Conservation (phyloP, 1,139 yeast species). For the Pichia sp. region DNA sequence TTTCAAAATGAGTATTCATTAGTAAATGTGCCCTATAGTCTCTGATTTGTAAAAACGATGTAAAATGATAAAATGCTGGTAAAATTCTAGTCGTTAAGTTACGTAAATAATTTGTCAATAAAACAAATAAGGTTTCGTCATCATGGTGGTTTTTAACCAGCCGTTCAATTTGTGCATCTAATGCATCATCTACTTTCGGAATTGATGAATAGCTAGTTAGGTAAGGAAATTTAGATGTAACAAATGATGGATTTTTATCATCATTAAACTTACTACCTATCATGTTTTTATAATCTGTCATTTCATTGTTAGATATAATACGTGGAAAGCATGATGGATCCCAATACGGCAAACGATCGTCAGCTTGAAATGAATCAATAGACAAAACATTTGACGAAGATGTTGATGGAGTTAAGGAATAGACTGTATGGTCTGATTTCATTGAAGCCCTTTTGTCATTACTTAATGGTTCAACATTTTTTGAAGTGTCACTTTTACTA, state of each 20-base stretch:
- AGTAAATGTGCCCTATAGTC: constrained; percentile 18
- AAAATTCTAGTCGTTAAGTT: constrained; percentile 20
- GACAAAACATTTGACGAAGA: constrained; percentile 8
- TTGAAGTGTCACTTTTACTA: background rate
- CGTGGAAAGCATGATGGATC: constrained; percentile 23
- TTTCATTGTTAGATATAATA: constrained; percentile 2
- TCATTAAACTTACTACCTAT: no score
- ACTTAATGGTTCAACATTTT: background rate
- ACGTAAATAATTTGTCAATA: constrained; percentile 21
- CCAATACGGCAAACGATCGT: constrained; percentile 16
- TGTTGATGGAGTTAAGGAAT: constrained; percentile 10
- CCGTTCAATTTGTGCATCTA: constrained; percentile 16
- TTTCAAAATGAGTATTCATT: constrained; percentile 8
- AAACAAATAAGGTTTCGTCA: constrained; percentile 25
- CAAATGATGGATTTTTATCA: background rate
- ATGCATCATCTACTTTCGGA: constrained; percentile 22
- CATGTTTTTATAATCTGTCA: constrained; percentile 1
- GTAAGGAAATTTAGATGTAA: constrained; percentile 4
- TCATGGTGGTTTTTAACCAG: constrained; percentile 25
- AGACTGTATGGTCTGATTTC: background rate
- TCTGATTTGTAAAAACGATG: constrained; percentile 15
- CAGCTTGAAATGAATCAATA: constrained; percentile 13
- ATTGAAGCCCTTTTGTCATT: background rate
- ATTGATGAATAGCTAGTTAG: constrained; percentile 3
- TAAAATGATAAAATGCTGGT: constrained; percentile 23